Evolutionary conservation across 192 early-diverging fungal genomes (phyloP).

Genomic region (Gaertneriomyces semiglobifer): DNA sequence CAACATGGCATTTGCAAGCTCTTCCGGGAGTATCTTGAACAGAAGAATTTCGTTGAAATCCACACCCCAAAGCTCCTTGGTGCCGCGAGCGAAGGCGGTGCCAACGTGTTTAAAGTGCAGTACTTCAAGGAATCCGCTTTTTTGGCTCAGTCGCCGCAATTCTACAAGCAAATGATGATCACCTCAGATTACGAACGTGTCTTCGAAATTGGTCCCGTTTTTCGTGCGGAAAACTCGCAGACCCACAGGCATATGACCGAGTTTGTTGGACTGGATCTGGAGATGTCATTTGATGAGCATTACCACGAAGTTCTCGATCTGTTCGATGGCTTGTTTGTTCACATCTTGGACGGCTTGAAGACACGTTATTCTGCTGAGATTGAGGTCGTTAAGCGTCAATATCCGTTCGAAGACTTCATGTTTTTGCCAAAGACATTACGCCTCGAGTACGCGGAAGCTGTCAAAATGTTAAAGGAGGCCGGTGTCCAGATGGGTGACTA

Average conservation of each 20-base stretch:
- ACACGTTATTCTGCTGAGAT: constrained; percentile 77
- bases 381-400: constrained; percentile 80
- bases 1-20: constrained; percentile 89
- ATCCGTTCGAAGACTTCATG: constrained; percentile 87
- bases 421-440: constrained; percentile 78
- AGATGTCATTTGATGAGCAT: constrained; percentile 98
- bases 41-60: constrained; percentile 86
- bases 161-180: constrained; percentile 99
- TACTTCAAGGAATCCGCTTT: constrained; percentile 95
- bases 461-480: constrained; percentile 77
- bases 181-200: constrained; percentile 95
- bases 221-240: constrained; percentile 97
- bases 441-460: constrained; percentile 84
- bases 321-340: constrained; percentile 87
- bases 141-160: constrained; percentile 96
- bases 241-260: constrained; percentile 99
- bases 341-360: constrained; percentile 88
- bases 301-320: constrained; percentile 95
- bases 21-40: constrained; percentile 92
- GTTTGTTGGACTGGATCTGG: constrained; percentile 96
- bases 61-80: constrained; percentile 97
- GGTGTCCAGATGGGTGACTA: constrained; percentile 88
- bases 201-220: constrained; percentile 97
- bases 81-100: constrained; percentile 92
- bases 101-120: constrained; percentile 94